Conservation (phyloP, 345 rosid species). For the Aquilaria sinensis region DNA sequence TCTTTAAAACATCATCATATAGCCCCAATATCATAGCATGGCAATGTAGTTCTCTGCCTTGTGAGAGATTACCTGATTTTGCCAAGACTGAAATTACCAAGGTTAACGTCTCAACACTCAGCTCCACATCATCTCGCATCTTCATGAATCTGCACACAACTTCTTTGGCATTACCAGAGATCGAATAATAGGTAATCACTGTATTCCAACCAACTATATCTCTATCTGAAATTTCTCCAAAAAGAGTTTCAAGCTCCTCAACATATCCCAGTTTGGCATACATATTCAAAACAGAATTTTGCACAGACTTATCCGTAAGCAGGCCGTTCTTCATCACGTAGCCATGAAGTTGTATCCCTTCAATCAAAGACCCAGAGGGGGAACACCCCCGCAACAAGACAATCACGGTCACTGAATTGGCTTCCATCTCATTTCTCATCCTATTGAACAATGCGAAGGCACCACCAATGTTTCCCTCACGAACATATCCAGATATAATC, state of each 20-base stretch:
- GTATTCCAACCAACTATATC: conserved; percentile 33
- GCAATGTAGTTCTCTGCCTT: conserved; percentile 26
- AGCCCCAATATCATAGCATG: conserved; percentile 23
- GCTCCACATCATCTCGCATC: conserved; percentile 16
- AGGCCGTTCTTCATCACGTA: conserved; percentile 24
- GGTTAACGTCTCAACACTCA: conserved; percentile 22
- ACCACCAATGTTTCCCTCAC: conserved; percentile 12
- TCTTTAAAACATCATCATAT: conserved; percentile 21
- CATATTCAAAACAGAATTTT: conserved; percentile 28
- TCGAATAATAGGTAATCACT: conserved; percentile 23
- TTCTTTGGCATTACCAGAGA: conserved; percentile 11
- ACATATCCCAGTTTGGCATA: conserved; percentile 11
- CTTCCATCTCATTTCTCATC: conserved; percentile 24
- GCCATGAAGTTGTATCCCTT: conserved; percentile 27
- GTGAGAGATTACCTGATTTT: conserved; percentile 12
- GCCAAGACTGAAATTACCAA: conserved; percentile 19
- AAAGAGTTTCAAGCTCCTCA: conserved; percentile 21
- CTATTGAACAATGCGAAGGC: conserved; percentile 22
- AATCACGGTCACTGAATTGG: conserved; percentile 30
- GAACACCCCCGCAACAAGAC: conserved; percentile 32
- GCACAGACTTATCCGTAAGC: conserved; percentile 18
- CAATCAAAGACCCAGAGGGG: conserved; percentile 5
- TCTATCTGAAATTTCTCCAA: conserved; percentile 14
- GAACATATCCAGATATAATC: conserved; percentile 25
- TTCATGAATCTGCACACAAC: conserved; percentile 9